Evolutionary conservation across 1,284 basidiomycete species (phyloP), one percentile per base, ranked within the genome.

Genomic region (Spongiforma sp.): DNA sequence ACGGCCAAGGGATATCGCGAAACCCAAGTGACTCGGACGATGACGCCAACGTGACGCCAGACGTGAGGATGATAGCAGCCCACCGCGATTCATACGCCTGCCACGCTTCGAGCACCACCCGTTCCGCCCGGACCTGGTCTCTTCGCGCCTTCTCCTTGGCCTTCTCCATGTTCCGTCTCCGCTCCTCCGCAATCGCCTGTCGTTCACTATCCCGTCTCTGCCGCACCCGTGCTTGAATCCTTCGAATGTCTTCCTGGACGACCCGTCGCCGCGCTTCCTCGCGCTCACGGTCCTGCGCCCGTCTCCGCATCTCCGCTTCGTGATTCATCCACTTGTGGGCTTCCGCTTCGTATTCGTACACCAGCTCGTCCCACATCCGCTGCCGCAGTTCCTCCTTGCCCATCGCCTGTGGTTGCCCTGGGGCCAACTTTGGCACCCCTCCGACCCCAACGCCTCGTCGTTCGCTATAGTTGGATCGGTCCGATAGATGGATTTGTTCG

Each of bases 1-100:
- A 69, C 39, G 91, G 91, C 91, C 91, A 93, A n/a, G 91, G 90
- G 57, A 91, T 84, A 58, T 81, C 80, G 46, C 79, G 75, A 79
- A 93, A 93, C 3, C 78, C 78, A 59, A 91, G 78, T 32, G 76
- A 72, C 55, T 83, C 81, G 12, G 80, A 75, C 32, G 82, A 79
- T 7, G 46, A 28, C 26, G 48, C 10, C 3, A 26, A 28, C 15
- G 10, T 17, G 39, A 41, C 17, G 41, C 19, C 81, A 12, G 80
- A 75, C 30, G 82, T 79, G 46, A 48, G 9, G 24, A 15, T 7
- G 24, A 26, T 1, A 65, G 90, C 76, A 56, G 75, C 75, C 90
- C 91, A 93, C 62, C 82, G 80, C 37, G 78, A 75, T 74, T 93
- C 89, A 76, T 93, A 90, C 55, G 70, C 73, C 53, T 75, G 71